Conservation (phyloP, 164 flowering plant species). For the Vitis vinifera region DNA sequence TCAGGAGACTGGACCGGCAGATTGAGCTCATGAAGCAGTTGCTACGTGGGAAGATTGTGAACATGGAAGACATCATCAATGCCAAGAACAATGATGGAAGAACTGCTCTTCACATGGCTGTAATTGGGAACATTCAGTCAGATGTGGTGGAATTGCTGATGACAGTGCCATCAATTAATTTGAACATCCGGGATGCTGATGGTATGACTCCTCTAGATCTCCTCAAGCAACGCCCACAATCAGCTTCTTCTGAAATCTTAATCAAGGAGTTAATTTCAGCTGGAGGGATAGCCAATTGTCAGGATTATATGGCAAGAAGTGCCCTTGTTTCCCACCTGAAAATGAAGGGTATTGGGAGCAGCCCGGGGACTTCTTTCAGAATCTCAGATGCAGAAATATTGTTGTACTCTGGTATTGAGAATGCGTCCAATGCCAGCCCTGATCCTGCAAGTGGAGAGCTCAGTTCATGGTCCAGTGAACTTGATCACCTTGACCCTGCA, state of each 20-base stretch:
- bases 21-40: slow-evolving; percentile 68
- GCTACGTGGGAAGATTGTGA: slow-evolving; percentile 38
- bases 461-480: slow-evolving; percentile 52
- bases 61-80: slow-evolving; percentile 62
- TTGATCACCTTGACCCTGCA: slow-evolving; percentile 27
- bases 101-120: slow-evolving; percentile 89
- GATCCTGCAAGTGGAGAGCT: slow-evolving; percentile 33
- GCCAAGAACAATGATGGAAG: slow-evolving; percentile 67
- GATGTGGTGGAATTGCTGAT: slow-evolving; percentile 76
- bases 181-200: slow-evolving; percentile 59
- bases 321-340: slow-evolving; percentile 53
- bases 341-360: slow-evolving; percentile 57
- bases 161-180: slow-evolving; percentile 52
- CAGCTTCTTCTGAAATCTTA: slow-evolving; percentile 71
- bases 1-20: slow-evolving; percentile 72
- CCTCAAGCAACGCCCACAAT: slow-evolving; percentile 60
- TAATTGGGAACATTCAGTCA: slow-evolving; percentile 58
- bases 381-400: slow-evolving; percentile 84
- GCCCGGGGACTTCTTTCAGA: slow-evolving; percentile 88
- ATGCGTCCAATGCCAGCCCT: slow-evolving; percentile 31
- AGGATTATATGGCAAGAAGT: slow-evolving; percentile 40
- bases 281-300: slow-evolving; percentile 61
- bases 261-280: slow-evolving; percentile 74
- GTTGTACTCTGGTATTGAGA: slow-evolving; percentile 55
- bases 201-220: slow-evolving; percentile 83